Base-by-base conservation (phyloP, 805 yeast genomes). In the Ogataea henricii region DNA sequence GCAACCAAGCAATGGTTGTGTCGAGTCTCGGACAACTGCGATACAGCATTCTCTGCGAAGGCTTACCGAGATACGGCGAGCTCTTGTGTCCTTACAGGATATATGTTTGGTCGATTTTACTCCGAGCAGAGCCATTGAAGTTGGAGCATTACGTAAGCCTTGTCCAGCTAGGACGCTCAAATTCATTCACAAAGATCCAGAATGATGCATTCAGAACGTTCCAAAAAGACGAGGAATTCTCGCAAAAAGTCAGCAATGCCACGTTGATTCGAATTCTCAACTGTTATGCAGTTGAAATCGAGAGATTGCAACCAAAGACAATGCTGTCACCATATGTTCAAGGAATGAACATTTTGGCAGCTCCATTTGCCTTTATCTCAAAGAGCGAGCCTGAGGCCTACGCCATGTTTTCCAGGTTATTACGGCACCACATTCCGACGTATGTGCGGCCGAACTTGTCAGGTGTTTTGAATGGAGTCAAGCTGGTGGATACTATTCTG, bases 201-300 rank as follows among this genome's bases (percentile, higher is more conserved):
- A 87, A 90, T 63, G 97, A 90, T 60, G 86, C 96, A 1, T 89
- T 89, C 57, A 70, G 97, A 48, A 90, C 97, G 0, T 73, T 90
- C 55, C 85, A 87, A 65, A 84, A 88, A 30, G 96, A 90, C 60
- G 68, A 72, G 21, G 62, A 65, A 13, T 90, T 89, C 67, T 82
- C 79, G 48, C 67, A 68, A 40, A 77, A 76, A 46, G 96, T 89
- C 1, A 65, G 80, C n/a, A 96, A 89, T 58, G 81, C 78, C 2
- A 68, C 87, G 1, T 66, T 90, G 36, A 75, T 85, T 8, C 67
- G 97, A 38, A 69, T 89, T 2, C 72, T 90, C 21, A 85, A 87
- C 26, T 82, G 87, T n/a, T 78, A 81, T 60, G 95, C 95, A 2
- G 67, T 81, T 64, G 68, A 64, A 42, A 50, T 59, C n/a, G 63